phyloP scores from a whole-genome alignment of 2,329 filamentous ascomycete species.

The Leptodontidium sp. region DNA sequence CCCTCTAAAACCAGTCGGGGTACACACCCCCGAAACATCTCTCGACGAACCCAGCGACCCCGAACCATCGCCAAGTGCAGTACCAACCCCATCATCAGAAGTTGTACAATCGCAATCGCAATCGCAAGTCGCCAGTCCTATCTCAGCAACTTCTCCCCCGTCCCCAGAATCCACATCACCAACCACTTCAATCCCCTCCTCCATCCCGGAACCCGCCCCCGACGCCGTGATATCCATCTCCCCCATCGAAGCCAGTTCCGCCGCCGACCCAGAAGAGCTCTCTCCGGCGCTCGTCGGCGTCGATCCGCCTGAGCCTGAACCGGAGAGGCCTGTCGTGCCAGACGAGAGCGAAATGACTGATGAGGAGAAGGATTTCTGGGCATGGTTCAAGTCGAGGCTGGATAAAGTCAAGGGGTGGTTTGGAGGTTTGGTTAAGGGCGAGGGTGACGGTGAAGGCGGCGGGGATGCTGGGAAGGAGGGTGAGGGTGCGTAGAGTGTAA shows the following conservation, averaged over 20 bases:
- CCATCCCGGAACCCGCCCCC: conserved; percentile 27
- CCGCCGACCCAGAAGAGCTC: conserved; percentile 39
- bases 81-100: conserved; percentile 15
- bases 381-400: conserved; percentile 60
- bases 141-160: conserved; percentile 27
- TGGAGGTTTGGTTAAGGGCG: conserved; percentile 21
- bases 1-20: conserved; percentile 58
- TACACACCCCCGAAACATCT: conserved; percentile 60
- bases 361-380: conserved; percentile 53
- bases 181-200: conserved; percentile 9
- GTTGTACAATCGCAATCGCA: neutral
- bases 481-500: neutral
- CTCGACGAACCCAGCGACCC: conserved; percentile 64
- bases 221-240: conserved; percentile 42
- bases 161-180: conserved; percentile 14
- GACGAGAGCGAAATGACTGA: conserved; percentile 39
- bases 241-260: conserved; percentile 43
- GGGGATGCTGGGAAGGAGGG: conserved; percentile 7
- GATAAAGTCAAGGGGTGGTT: conserved; percentile 49
- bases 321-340: conserved; percentile 37
- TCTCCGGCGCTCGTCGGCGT: conserved; percentile 44
- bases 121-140: neutral
- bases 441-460: neutral
- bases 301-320: conserved; percentile 38
- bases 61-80: conserved; percentile 28